Base-by-base conservation (phyloP, 2,329 filamentous ascomycete species). In the Fusarium bulbicola region DNA sequence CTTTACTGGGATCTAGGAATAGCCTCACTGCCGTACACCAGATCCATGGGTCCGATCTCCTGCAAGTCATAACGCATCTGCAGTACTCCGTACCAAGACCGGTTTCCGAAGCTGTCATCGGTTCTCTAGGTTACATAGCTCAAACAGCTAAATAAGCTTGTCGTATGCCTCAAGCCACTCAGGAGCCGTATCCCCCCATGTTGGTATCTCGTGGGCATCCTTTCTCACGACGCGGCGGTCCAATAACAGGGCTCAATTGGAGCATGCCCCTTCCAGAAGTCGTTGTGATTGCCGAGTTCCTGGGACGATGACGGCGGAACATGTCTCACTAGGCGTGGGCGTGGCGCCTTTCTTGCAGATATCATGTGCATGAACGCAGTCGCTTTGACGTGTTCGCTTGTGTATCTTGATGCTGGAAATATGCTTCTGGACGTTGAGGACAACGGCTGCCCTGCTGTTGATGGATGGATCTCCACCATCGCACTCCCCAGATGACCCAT, bases 191-290 rank as follows among this genome's bases (percentile, higher is more conserved):
- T 13, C 15, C 37, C 34, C 32, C 40, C 46, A 32, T 49, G 37
- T 37, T 49, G 26, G 30, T 34, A 54, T 47, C 72, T 69, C 64
- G 72, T 72, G 68, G 63, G 54, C 53, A 54, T 74, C 45, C 52
- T 28, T 52, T 62, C 57, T 49, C 34, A 59, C 39, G 37, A 57
- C 30, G 20, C 24, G 30, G n/a, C 37, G 50, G 42, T 50, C 72
- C 68, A 74, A 74, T 74, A 56, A 37, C 13, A 56, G 34, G 24
- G 30, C 54, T 60, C 49, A 69, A 62, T 72, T 59, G 45, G 45
- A 72, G 63, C 72, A 74, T 74, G 72, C 63, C 57, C 68, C 63
- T 74, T 63, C 42, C 20, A 71, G 50, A 59, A 59, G 57, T 63
- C 47, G 36, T 47, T 49, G 28, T 43, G 59, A 66, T 74, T 74